Evolutionary conservation across 352 stramenopile genomes (phyloP), one percentile per base, ranked within the genome.

Genomic region (Pythium phragmiticola): DNA sequence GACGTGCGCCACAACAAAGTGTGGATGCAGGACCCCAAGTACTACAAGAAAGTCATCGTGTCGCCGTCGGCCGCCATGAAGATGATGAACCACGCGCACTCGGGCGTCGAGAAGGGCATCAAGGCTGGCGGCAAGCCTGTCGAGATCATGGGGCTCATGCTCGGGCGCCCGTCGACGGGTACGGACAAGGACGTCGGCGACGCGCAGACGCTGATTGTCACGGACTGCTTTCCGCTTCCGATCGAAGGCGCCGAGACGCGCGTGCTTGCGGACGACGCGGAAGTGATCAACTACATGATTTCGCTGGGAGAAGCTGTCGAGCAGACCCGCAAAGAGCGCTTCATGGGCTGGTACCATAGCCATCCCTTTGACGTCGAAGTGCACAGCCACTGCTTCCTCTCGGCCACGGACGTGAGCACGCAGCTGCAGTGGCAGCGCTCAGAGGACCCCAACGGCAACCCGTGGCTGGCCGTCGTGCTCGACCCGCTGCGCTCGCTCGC

Each of bases 221-320:
- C 96, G 9, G 97, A 99, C 74, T 97, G 95, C 52, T 99, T 99
- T 76, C 95, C 98, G 6, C 71, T 99, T 54, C 98, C 98, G 0
- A 98, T 99, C 63, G 97, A 99, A 76, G 95, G 94, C 21, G 90
- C 92, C 21, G 94, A 98, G 76, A 98, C 92, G 36, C 78, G 92
- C 36, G 97, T 99, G 34, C 79, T 99, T 45, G 97, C 96, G 14
- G 97, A 99, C 67, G 97, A 99, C 68, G 74, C 92, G 16, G 87
- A 98, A 68, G 97, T 99, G 5, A 98, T 99, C 63, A 99, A 99
- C 78, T 99, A 99, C 76, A 99, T 99, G 97, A 99, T 99, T 74
- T 93, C 94, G 33, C 82, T 99, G 2, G 92, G 92, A 5, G 97
- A 99, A 73, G 87, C 86, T 6, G 74, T 99, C 36, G 96, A 99